phyloP scores from a whole-genome alignment of 2,329 filamentous ascomycete genomes.

The Ceratocystis harringtonii region DNA sequence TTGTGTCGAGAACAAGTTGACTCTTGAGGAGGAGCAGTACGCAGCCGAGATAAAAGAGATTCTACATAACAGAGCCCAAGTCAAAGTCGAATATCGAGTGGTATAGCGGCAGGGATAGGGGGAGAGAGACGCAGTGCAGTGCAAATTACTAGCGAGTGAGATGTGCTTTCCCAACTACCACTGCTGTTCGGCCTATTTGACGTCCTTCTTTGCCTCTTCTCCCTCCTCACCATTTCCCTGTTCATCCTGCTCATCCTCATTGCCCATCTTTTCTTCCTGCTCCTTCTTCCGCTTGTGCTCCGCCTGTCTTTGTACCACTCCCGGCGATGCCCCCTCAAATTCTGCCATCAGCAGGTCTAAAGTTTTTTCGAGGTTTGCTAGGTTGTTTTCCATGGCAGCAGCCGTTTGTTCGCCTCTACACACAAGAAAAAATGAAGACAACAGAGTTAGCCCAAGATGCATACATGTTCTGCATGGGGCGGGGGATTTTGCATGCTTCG shows the following conservation, averaged over 20 bases:
- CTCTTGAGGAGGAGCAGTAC: neutral
- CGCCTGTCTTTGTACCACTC: conserved; percentile 7
- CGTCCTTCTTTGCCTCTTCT: neutral
- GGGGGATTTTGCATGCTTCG: neutral
- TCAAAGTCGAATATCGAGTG: neutral
- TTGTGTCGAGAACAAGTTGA: neutral
- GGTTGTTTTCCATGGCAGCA: conserved; percentile 36
- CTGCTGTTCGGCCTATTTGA: neutral
- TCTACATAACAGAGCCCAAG: neutral
- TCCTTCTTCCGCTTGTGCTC: conserved; percentile 14
- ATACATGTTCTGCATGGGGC: neutral
- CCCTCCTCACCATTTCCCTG: neutral
- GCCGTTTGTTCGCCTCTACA: conserved; percentile 40
- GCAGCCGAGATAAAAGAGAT: neutral
- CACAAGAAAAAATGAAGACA: conserved; percentile 12
- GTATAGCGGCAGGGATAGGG: neutral
- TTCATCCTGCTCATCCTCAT: neutral
- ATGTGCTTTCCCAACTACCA: neutral
- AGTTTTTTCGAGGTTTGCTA: conserved; percentile 37
- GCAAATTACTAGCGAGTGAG: neutral
- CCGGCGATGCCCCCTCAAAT: conserved; percentile 25
- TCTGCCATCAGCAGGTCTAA: conserved; percentile 40
- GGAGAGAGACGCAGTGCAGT: neutral
- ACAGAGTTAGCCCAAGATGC: neutral
- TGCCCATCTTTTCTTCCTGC: neutral